phyloP scores from a whole-genome alignment of 2,329 filamentous ascomycete species.

The Neofusicoccum laricinum region DNA sequence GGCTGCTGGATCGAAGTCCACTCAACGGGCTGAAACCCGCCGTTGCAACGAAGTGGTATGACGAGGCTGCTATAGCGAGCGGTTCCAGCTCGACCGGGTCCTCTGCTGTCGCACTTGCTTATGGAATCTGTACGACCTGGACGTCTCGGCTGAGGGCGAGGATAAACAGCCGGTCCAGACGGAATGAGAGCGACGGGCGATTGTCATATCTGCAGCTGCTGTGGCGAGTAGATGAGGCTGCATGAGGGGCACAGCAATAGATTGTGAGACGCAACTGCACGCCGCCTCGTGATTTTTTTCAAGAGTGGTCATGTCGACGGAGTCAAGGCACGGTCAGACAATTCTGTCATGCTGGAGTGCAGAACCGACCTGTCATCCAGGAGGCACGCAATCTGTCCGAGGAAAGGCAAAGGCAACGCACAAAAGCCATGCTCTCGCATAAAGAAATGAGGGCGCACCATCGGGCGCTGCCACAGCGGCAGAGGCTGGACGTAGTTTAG shows the following conservation, averaged over 20 bases:
- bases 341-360: not conserved
- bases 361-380: not conserved
- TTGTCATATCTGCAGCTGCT: not conserved
- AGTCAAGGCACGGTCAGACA: not conserved
- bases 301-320: not conserved
- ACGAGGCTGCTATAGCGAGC: not conserved
- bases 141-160: not conserved
- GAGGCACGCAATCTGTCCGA: not conserved
- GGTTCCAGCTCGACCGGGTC: not conserved
- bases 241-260: not conserved
- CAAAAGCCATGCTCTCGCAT: not conserved
- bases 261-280: not conserved
- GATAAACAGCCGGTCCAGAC: not conserved
- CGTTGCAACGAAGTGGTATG: not conserved
- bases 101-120: not conserved
- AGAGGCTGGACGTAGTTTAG: not conserved
- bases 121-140: not conserved
- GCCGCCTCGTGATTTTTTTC: not conserved
- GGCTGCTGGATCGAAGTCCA: not conserved
- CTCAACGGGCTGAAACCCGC: not conserved
- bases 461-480: not conserved
- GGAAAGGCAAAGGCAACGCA: not conserved
- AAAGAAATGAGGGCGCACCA: constrained; percentile 7
- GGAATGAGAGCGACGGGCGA: not conserved
- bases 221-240: constrained; percentile 8